These are phyloP conservation scores for Yarrowia porcina DNA, from an alignment of 805 yeast species.

Conservation along the genomic window DNA sequence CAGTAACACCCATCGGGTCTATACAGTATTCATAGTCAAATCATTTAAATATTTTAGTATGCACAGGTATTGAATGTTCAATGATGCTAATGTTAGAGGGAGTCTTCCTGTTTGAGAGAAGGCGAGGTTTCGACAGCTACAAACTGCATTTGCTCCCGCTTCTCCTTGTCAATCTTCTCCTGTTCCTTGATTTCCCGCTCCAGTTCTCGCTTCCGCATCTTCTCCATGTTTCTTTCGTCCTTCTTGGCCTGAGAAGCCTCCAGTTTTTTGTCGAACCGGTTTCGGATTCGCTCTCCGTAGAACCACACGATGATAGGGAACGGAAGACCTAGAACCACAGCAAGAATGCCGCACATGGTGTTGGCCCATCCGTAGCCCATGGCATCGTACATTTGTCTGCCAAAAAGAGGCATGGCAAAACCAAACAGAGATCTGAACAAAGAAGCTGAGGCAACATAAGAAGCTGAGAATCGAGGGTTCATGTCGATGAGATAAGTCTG, in stretches of 20 bases:
- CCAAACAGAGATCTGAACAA: conserved; percentile 66
- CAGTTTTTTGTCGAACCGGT: conserved; percentile 54
- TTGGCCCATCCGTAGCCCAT: conserved; percentile 72
- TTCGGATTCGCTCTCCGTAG: conserved; percentile 56
- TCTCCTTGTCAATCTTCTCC: background rate
- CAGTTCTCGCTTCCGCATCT: conserved; percentile 27
- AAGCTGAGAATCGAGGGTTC: conserved; percentile 64
- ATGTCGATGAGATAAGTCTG: conserved; percentile 69
- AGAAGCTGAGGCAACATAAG: conserved; percentile 67
- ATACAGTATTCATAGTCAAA: background rate
- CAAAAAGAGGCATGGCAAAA: conserved; percentile 66
- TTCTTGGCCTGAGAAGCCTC: conserved; percentile 47
- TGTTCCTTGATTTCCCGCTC: conserved; percentile 9
- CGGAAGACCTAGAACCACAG: conserved; percentile 59
- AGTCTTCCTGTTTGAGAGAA: background rate
- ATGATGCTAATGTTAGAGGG: conserved; percentile 1
- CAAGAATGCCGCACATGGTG: conserved; percentile 58
- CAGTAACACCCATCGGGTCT: too few relatives aligned
- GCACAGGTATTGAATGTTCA: background rate
- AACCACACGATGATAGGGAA: conserved; percentile 54
- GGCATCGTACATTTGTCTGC: conserved; percentile 51
- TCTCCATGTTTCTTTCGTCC: conserved; percentile 45
- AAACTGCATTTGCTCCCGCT: background rate
- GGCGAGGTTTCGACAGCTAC: background rate
- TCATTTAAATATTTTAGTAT: background rate